Evolutionary conservation across 495 filamentous ascomycete species (phyloP), one percentile per base, ranked within the genome.

Genomic region (Aspergillus affinis): DNA sequence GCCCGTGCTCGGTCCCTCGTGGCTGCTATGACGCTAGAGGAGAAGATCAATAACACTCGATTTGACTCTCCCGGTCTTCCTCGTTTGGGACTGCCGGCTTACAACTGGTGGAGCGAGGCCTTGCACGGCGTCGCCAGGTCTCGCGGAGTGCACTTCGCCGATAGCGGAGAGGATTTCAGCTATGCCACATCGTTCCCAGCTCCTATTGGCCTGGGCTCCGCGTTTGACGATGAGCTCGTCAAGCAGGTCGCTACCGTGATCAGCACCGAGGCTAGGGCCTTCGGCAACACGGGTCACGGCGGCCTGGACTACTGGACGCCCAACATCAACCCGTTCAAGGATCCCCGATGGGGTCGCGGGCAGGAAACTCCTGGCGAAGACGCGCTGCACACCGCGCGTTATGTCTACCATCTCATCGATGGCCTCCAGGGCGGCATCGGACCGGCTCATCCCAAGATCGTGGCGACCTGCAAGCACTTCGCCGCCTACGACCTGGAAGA

Each of bases 301-400:
- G 81, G 81, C 1, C 64, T 88, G 2, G 80, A 87, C 64, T 82
- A 73, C 62, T 88, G 82, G 79, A 85, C 84, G 1, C 84, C 85
- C 3, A 85, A 87, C 60, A 82, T 87, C 64, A 88, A 88, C 67
- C 81, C 82, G 0, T 88, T 84, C 71, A 71, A 74, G 45, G 82
- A 84, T 60, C 82, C 82, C 9, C 65, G 79, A 12, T 85, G 82
- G 82, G 82, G 82, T 5, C 64, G 82, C 10, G 82, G 82, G 0
- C 75, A 78, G 46, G 84, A 87, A 61, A 84, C 83, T 0, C 82
- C 83, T 0, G 82, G 81, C 23, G 84, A 87, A 65, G 84, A 86
- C 51, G 69, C 78, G 0, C 82, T 78, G 55, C 78, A 80, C 50
- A 72, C 82, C 18, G 73, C 73, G 29, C 72, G 70, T 3, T 88